A percentile compares a stretch with the other conserved stretches of the same genome.
These are phyloP conservation scores for Begonia peltatifolia DNA, from an alignment of 306 rosid species.

Conservation along the genomic window DNA sequence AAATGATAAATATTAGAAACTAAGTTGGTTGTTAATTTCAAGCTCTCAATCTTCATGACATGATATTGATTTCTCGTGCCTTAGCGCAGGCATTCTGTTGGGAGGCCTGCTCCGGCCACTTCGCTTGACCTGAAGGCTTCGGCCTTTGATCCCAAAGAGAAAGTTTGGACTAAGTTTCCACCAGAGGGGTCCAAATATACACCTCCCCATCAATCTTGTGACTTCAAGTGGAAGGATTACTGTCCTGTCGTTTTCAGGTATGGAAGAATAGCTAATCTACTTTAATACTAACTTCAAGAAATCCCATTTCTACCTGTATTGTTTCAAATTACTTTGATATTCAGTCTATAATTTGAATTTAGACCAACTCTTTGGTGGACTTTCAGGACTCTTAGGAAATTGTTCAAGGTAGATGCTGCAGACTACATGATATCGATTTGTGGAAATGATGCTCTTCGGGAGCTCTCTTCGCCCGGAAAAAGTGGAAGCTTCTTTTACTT, in stretches of 20 bases:
- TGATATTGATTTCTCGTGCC: constrained; percentile 33
- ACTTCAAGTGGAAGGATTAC: constrained; percentile 93
- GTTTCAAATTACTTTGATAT: not conserved
- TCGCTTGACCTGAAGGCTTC: constrained; percentile 77
- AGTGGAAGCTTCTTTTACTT: constrained; percentile 94
- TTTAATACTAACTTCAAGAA: not conserved
- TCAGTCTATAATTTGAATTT: too few relatives aligned
- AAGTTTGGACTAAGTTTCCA: constrained; percentile 91
- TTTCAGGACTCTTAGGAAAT: constrained; percentile 81
- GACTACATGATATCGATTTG: constrained; percentile 94
- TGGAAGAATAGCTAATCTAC: constrained; percentile 1
- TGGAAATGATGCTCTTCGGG: constrained; percentile 84
- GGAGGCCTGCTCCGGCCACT: constrained; percentile 87
- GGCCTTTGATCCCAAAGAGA: constrained; percentile 89
- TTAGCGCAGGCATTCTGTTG: constrained; percentile 87
- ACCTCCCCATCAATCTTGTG: constrained; percentile 81
- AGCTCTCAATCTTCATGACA: not conserved
- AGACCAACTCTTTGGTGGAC: not conserved
- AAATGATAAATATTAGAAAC: not conserved
- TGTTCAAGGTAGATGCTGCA: constrained; percentile 90
- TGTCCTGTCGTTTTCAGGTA: constrained; percentile 94
- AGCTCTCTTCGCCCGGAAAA: constrained; percentile 94
- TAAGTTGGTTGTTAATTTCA: not conserved
- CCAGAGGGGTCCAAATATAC: constrained; percentile 93
- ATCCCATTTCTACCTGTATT: not conserved